Base-by-base conservation (phyloP, 2,329 filamentous ascomycete species). In the Cryphonectria nitschkei region DNA sequence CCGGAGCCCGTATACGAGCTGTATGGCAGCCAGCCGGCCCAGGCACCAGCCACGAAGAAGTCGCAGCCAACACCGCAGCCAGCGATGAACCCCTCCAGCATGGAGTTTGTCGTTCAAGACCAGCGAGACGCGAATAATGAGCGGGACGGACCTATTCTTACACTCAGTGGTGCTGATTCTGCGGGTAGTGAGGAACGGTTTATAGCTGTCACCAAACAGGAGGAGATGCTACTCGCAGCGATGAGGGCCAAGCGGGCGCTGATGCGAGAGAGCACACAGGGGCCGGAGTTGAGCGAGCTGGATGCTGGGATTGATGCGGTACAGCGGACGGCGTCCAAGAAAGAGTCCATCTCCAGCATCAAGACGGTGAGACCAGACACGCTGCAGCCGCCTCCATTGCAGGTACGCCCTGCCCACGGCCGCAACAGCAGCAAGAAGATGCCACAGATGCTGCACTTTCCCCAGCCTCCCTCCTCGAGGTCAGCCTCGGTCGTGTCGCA, bases 131-230 rank as follows among this genome's bases (percentile, higher is more conserved):
- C 76, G 0, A 61, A 69, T 16, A 56, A 65, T 5, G 66, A 66
- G 11, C 68, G 62, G 32, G 77, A 79, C 22, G 76, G 78, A 22
- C 83, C 83, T 0, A 76, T 81, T 11, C 76, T 75, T n/a, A 79
- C 77, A 41, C 69, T 73, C 14, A 72, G 69, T 37, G 69, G 71
- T 8, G 56, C 68, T 22, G 71, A 68, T 29, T 41, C 77, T 62
- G 72, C 72, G 34, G 75, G 77, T 61, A 80, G 77, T 62, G 80
- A 80, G 58, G 80, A 79, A 19, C 83, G 87, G 1, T 80, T 88
- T 68, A 88, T 89, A 84, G 85, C 86, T 0, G 86, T 89, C 26
- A 89, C 87, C 0, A 83, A 81, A 4, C 86, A 89, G 72, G 87
- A 89, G 72, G 86, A 89, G 77, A 84, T 88, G 82, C 80, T 89